Percentiles rank a stretch among this genome's conserved stretches.
Conservation (phyloP, 2,329 filamentous ascomycete species). For the Calonectria honghensis region DNA sequence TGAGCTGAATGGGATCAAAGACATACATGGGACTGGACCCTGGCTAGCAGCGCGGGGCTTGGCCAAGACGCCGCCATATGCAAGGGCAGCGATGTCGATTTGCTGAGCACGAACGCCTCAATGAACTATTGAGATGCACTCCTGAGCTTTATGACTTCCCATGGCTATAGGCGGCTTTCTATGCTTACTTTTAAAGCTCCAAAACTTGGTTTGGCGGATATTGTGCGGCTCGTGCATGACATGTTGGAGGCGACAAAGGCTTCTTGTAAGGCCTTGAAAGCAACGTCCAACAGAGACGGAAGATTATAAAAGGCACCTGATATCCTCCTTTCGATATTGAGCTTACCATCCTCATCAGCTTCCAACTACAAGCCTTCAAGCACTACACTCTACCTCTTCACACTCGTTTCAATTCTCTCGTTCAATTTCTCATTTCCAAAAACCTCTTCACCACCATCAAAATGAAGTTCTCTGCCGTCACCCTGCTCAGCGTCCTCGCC, state of each 20-base stretch:
- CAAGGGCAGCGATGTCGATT: not conserved
- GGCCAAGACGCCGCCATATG: not conserved
- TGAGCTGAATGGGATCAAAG: not conserved
- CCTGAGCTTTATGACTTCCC: not conserved
- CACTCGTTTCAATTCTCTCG: not conserved
- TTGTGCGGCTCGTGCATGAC: no score
- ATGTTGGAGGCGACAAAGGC: not conserved
- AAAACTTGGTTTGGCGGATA: not conserved
- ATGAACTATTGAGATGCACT: not conserved
- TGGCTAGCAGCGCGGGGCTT: not conserved
- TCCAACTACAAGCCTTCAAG: not conserved
- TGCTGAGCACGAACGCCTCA: not conserved
- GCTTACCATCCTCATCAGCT: constrained; percentile 14
- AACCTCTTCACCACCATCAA: not conserved
- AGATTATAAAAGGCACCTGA: not conserved
- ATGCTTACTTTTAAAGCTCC: not conserved
- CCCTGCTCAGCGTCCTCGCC: constrained; percentile 41
- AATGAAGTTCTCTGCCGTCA: constrained; percentile 7
- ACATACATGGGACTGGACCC: not conserved
- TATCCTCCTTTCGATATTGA: not conserved
- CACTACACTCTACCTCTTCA: not conserved
- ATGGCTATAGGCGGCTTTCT: not conserved
- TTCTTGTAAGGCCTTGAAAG: not conserved
- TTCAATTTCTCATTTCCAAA: not conserved
- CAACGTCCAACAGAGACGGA: not conserved